These are phyloP conservation scores for Erigeron canadensis DNA, from an alignment of 129 eudicot species.

Conservation along the genomic window DNA sequence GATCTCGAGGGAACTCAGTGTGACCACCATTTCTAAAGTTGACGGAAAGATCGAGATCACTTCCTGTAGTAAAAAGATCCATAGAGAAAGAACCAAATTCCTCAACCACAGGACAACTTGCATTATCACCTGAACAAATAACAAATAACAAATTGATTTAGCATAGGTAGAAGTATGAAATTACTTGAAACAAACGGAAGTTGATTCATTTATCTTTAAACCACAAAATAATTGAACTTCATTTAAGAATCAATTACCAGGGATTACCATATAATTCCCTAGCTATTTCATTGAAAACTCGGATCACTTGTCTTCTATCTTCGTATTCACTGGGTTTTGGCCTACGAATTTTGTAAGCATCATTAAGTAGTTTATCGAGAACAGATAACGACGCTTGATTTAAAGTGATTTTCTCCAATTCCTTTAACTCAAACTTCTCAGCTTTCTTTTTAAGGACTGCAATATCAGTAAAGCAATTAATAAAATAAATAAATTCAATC, in stretches of 20 bases:
- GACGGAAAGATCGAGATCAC: constrained; percentile 92
- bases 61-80: constrained; percentile 79
- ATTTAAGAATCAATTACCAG: not conserved
- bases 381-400: constrained; percentile 34
- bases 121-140: constrained; percentile 43
- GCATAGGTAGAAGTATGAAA: not conserved
- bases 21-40: constrained; percentile 48
- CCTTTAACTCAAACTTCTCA: constrained; percentile 61
- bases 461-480: constrained; percentile 7
- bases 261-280: constrained; percentile 73
- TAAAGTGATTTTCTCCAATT: constrained; percentile 37
- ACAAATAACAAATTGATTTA: not conserved
- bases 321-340: constrained; percentile 76
- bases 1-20: constrained; percentile 50
- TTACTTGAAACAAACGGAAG: constrained; percentile 1
- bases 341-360: constrained; percentile 51
- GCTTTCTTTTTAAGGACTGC: constrained; percentile 66
- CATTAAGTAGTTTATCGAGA: constrained; percentile 51
- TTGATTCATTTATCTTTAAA: not conserved
- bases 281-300: constrained; percentile 80
- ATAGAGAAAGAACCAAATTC: constrained; percentile 89
- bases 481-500: too few species aligned
- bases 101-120: constrained; percentile 61
- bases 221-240: too few species aligned
- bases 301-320: constrained; percentile 58